These are phyloP conservation scores for Taiozyma onychis DNA, from an alignment of 1,139 yeast genomes.

Conservation along the genomic window DNA sequence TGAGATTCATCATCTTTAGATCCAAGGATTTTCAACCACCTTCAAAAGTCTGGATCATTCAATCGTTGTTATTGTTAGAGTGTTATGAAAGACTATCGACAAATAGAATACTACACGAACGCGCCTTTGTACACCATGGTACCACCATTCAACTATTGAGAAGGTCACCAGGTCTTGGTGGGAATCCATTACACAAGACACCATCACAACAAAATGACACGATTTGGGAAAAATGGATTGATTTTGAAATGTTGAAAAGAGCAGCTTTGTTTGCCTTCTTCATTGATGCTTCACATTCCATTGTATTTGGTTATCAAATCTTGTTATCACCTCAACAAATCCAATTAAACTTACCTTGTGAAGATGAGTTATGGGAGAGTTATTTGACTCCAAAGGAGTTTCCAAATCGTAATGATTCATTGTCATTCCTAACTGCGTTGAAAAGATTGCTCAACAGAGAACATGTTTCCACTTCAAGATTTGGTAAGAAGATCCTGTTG, in stretches of 20 bases:
- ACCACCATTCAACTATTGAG: constrained; percentile 67
- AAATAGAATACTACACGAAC: constrained; percentile 55
- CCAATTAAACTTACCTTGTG: constrained; percentile 72
- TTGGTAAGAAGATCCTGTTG: constrained; percentile 61
- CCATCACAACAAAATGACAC: constrained; percentile 26
- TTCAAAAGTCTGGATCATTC: constrained; percentile 61
- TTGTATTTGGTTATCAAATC: constrained; percentile 71
- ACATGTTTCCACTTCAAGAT: constrained; percentile 36
- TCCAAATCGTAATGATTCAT: constrained; percentile 24
- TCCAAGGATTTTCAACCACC: constrained; percentile 53
- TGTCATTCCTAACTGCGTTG: constrained; percentile 47
- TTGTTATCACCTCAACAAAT: constrained; percentile 66
- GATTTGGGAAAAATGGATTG: constrained; percentile 62
- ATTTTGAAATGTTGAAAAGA: constrained; percentile 71
- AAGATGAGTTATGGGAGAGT: constrained; percentile 72
- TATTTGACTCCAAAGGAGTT: constrained; percentile 27
- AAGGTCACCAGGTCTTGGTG: constrained; percentile 70
- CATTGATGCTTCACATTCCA: constrained; percentile 74
- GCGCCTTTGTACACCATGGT: constrained; percentile 76
- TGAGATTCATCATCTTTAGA: constrained; percentile 58
- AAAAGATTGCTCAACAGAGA: constrained; percentile 50
- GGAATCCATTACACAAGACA: constrained; percentile 45
- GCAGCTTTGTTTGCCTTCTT: constrained; percentile 77
- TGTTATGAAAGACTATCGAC: constrained; percentile 62
- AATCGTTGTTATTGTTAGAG: constrained; percentile 56